Evolutionary conservation across 2,329 filamentous ascomycete species (phyloP), one percentile per base, ranked within the genome.

Genomic region (Teratosphaeriaceae sp.): DNA sequence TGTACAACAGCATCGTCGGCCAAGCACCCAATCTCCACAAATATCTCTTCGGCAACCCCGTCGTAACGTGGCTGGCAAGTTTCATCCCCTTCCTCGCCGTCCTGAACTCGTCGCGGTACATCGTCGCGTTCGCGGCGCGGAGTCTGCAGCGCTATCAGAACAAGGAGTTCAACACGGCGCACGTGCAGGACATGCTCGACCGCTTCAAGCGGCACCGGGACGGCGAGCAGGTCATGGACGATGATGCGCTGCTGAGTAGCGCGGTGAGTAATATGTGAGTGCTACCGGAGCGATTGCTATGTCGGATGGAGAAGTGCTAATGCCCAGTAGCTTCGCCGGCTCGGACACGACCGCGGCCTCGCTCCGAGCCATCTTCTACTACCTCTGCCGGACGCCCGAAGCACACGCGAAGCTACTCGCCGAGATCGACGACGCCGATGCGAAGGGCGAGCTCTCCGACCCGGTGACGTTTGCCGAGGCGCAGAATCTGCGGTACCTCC

Each of bases 221-320:
- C 33, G 51, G 50, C 12, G 49, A 52, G 27, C 45, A 50, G 37
- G 40, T 54, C 8, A 55, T 54, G 45, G 45, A 46, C 33, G 45
- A 52, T 19, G 41, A 46, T 13, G 40, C 42, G 15, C 42, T 56
- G 38, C 47, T 55, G 11, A 50, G 42, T 7, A 49, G 53, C 40
- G 44, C 47, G 5, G 37, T 26, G 4, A 79, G 67, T 77, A 78
- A 57, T 67, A 82, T 27, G 43, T 49, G n/a, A 7, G 46, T 39
- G 3, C 20, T n/a, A 34, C 11, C 31, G n/a, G 20, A 23, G 35
- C 21, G 22, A 12, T 12, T 3, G 24, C n/a, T 23, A 3, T 20
- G 12, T 23, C 5, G 6, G 4, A 13, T 4, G 16, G 19, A 6
- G 8, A 12, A 19, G 12, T 15, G 21, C 37, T 35, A 23, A 38